Evolutionary conservation across 2,329 filamentous ascomycete species (phyloP).

Genomic region (Monosporascus ibericus): DNA sequence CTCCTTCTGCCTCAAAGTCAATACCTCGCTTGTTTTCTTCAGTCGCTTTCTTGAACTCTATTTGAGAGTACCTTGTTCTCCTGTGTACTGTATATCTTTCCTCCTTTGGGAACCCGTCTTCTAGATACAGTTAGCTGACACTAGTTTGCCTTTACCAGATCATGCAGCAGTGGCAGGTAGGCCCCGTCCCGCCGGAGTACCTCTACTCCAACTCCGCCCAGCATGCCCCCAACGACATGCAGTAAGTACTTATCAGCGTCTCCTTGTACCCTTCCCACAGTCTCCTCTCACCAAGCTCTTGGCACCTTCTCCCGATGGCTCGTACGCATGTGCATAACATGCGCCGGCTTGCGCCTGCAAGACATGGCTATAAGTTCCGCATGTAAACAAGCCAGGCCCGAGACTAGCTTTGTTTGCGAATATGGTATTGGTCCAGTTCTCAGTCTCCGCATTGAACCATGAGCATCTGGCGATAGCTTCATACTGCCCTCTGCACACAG

Average conservation of each 20-base stretch:
- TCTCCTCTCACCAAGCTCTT: constrained; percentile 5
- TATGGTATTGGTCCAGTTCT: constrained; percentile 9
- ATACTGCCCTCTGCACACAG: constrained; percentile 6
- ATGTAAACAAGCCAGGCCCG: constrained; percentile 17
- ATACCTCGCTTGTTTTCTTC: neutral
- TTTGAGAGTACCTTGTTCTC: neutral
- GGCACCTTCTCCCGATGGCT: constrained; percentile 15
- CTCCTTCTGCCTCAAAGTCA: neutral
- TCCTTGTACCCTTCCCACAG: constrained; percentile 8
- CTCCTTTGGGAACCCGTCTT: neutral
- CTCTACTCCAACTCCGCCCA: constrained; percentile 48
- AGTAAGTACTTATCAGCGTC: constrained; percentile 45
- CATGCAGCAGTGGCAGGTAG: constrained; percentile 58
- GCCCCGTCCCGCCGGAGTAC: constrained; percentile 51
- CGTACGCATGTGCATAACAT: constrained; percentile 12
- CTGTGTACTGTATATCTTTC: neutral
- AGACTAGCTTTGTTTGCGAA: constrained; percentile 13
- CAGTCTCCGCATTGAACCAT: constrained; percentile 11
- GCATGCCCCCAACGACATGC: constrained; percentile 46
- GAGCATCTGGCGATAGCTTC: constrained; percentile 17
- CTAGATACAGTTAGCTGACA: constrained; percentile 18
- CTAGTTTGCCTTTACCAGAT: constrained; percentile 33
- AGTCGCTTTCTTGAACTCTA: neutral
- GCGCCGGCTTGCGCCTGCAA: constrained; percentile 9
- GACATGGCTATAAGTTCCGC: constrained; percentile 15